Percentiles rank a stretch among this genome's conserved stretches.
phyloP scores from a whole-genome alignment of 306 rosid species.

The Cercis canadensis region DNA sequence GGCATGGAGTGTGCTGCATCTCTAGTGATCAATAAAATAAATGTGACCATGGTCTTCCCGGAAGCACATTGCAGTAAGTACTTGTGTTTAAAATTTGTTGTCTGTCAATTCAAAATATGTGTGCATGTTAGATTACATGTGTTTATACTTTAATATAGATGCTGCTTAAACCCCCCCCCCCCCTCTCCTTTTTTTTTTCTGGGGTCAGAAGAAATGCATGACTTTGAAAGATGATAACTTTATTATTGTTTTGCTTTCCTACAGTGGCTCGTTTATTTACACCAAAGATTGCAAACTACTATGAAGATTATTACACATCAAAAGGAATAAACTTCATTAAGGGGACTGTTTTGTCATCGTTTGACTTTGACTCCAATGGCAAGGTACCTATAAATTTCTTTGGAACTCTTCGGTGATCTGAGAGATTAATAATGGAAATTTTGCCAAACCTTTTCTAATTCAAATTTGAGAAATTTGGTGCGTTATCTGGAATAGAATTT shows the following conservation, averaged over 20 bases:
- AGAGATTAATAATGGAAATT: conserved; percentile 16
- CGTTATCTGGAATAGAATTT: conserved; percentile 1
- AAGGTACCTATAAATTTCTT: conserved; percentile 57
- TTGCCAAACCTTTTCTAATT: conserved; percentile 11
- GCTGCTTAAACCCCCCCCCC: not conserved
- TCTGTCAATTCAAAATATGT: conserved; percentile 27
- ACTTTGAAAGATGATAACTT: conserved; percentile 14
- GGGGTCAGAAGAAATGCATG: not conserved
- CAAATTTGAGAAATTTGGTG: not conserved
- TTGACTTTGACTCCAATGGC: conserved; percentile 74
- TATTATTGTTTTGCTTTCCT: conserved; percentile 32
- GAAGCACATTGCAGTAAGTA: conserved; percentile 97
- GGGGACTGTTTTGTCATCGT: conserved; percentile 90
- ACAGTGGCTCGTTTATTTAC: conserved; percentile 98
- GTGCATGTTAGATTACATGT: conserved; percentile 1
- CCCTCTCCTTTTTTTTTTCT: not conserved
- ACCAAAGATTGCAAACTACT: conserved; percentile 83
- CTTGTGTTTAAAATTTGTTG: conserved; percentile 1
- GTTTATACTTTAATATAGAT: not conserved
- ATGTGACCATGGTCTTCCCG: conserved; percentile 94
- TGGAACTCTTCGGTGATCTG: not conserved
- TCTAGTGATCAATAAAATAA: conserved; percentile 86
- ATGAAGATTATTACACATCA: conserved; percentile 84
- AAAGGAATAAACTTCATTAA: conserved; percentile 84
- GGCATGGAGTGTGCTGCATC: conserved; percentile 99